A percentile compares a stretch with the other conserved stretches of the same genome.
phyloP scores from a whole-genome alignment of 2,329 filamentous ascomycete genomes.

The Epichloe elymi region DNA sequence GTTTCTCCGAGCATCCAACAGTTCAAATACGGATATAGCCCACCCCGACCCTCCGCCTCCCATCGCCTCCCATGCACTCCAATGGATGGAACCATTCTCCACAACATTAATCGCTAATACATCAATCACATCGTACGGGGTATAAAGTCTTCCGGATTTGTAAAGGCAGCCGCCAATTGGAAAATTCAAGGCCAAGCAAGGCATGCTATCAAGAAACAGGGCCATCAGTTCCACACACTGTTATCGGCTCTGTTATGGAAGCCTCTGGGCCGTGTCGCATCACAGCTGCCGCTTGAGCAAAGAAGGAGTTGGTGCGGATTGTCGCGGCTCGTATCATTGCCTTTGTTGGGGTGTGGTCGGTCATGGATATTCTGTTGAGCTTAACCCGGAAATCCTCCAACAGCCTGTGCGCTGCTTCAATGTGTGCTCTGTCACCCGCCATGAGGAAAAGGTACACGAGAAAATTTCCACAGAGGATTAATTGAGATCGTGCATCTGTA shows the following conservation, averaged over 20 bases:
- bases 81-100: no score
- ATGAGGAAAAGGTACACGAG: slow-evolving; percentile 34
- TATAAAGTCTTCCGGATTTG: neutral
- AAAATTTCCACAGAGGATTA: slow-evolving; percentile 34
- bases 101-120: neutral
- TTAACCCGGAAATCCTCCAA: slow-evolving; percentile 24
- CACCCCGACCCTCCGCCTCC: no score
- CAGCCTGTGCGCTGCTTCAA: slow-evolving; percentile 22
- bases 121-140: neutral
- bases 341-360: slow-evolving; percentile 18
- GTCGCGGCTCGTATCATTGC: slow-evolving; percentile 23
- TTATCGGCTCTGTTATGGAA: slow-evolving; percentile 6
- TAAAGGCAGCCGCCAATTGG: neutral
- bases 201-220: neutral
- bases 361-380: slow-evolving; percentile 20
- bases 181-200: neutral
- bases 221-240: slow-evolving; percentile 5
- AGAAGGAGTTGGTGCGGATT: slow-evolving; percentile 27
- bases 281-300: slow-evolving; percentile 21
- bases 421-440: slow-evolving; percentile 22
- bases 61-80: no score
- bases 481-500: slow-evolving; percentile 25
- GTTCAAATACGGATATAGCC: no score
- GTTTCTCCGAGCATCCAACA: no score
- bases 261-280: slow-evolving; percentile 11